Percentiles rank a stretch among this genome's conserved stretches.
Conservation (phyloP, 371 early-diverging fungal genomes). For the Mucor racemosus region DNA sequence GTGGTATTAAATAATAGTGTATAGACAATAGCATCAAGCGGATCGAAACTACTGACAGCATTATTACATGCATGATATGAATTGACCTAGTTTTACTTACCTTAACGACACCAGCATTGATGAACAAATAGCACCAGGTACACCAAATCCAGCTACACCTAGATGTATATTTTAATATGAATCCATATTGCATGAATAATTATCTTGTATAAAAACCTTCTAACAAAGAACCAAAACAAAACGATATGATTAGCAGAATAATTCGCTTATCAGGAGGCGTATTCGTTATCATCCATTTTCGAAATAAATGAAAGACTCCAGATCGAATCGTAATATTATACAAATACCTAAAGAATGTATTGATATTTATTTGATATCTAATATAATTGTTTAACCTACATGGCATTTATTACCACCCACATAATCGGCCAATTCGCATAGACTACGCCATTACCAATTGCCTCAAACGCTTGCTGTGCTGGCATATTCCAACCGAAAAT, state of each 20-base stretch:
- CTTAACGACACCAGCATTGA: constrained; percentile 51
- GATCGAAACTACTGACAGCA: constrained; percentile 33
- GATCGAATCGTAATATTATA: constrained; percentile 48
- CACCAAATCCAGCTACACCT: constrained; percentile 54
- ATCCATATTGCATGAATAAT: background rate
- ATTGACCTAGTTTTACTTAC: constrained; percentile 12
- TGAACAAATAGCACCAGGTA: constrained; percentile 53
- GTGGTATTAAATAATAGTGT: constrained; percentile 24
- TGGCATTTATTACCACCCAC: constrained; percentile 54
- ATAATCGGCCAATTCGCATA: constrained; percentile 57
- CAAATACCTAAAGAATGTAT: constrained; percentile 32
- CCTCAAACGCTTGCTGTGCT: constrained; percentile 41
- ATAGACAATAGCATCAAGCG: constrained; percentile 31
- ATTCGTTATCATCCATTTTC: constrained; percentile 48
- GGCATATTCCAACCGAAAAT: constrained; percentile 59
- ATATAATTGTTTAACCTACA: constrained; percentile 19
- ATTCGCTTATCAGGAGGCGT: constrained; percentile 48
- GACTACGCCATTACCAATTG: constrained; percentile 46
- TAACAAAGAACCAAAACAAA: constrained; percentile 45
- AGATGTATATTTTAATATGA: background rate
- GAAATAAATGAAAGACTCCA: constrained; percentile 47
- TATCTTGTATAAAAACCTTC: constrained; percentile 32
- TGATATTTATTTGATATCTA: background rate
- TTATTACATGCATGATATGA: background rate
- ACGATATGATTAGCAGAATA: constrained; percentile 42